Base-by-base conservation (phyloP, 768 basidiomycete species). In the Calvatia gigantea region DNA sequence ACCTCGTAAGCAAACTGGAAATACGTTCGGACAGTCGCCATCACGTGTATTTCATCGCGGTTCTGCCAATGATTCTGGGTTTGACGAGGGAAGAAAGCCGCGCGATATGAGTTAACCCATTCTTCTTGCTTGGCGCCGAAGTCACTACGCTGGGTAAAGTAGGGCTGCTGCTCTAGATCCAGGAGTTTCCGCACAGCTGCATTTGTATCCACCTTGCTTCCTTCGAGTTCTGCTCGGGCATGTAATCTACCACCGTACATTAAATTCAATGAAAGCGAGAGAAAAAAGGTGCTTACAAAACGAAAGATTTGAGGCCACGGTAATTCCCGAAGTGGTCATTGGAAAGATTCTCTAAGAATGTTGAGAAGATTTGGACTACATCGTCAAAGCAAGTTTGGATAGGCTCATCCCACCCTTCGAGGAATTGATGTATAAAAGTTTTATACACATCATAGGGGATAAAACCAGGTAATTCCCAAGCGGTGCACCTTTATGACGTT, bases 1-100 rank as follows among this genome's bases (percentile, higher is more conserved):
- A 81, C 83, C 72, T 80, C 79, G 68, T 73, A 77, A 6, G 82
- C 75, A 0, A 84, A 73, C 35, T 80, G 74, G 62, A 79, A 84
- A 57, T 82, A 86, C 4, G 80, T 83, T 0, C 75, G 73, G 0
- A 83, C 78, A 15, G 77, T 75, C 0, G 82, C 78, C 77, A 82
- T 81, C 5, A 84, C 73, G 2, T 62, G 57, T 12, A 84, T 53
- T 47, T 81, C 84, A 12, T 77, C 73, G 35, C 72, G 67, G 56
- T 67, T 8, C 15, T 33, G 42, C 19, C 48, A 19, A 12, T 23
- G 44, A 43, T 28, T 32, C 1, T 45, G 38, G 17, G 33, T 39
- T 35, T n/a, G 37, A 11, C 12, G 19, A 2, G 32, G 47, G 35
- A 12, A 44, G 39, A 52, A 54, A 21, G 14, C 11, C 8, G 3